Evolutionary conservation across 2,329 filamentous ascomycete species (phyloP).

Genomic region (Xylaria sp.): DNA sequence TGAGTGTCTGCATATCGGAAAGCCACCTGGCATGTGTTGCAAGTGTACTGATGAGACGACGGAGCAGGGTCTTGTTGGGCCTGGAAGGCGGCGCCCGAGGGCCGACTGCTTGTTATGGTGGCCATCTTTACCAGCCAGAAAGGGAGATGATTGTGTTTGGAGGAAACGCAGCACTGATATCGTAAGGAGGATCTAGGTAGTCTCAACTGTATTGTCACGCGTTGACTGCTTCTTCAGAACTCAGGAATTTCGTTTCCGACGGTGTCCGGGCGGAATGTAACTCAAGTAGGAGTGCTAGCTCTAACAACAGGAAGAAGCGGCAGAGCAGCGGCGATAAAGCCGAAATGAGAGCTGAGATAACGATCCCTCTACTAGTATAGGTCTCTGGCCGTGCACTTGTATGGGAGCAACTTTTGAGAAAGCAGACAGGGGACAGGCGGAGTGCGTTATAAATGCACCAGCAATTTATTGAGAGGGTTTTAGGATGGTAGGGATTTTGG

Average conservation of each 20-base stretch:
- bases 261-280: background rate
- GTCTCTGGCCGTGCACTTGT: background rate
- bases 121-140: constrained; percentile 55
- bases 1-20: constrained; percentile 95
- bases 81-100: constrained; percentile 42
- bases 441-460: constrained; percentile 27
- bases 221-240: background rate
- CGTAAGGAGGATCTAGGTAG: background rate
- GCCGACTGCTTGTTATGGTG: constrained; percentile 55
- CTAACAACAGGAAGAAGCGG: background rate
- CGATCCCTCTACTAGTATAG: background rate
- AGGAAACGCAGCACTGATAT: background rate
- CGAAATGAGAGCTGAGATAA: background rate
- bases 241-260: background rate
- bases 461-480: constrained; percentile 18
- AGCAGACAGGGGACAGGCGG: background rate
- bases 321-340: background rate
- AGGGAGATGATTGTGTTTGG: background rate
- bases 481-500: constrained; percentile 20
- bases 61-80: constrained; percentile 46
- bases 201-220: background rate
- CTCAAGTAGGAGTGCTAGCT: background rate
- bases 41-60: constrained; percentile 87
- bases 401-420: background rate
- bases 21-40: constrained; percentile 97